Percentiles rank a stretch among this genome's conserved stretches.
Evolutionary conservation across 345 rosid genomes (phyloP).

Genomic region (Syzygium aqueum): DNA sequence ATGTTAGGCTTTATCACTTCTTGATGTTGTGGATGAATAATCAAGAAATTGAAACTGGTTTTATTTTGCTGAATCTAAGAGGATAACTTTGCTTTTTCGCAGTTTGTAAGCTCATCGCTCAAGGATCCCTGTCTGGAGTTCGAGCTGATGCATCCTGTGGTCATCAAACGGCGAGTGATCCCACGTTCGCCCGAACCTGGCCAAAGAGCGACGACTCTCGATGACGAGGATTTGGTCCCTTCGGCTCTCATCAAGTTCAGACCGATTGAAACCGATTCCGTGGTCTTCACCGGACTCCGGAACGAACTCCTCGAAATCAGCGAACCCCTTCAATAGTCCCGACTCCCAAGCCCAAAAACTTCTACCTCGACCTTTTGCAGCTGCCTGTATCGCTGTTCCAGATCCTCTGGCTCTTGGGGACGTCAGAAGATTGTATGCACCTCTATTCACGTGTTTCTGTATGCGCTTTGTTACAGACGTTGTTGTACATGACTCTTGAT

Average conservation of each 20-base stretch:
- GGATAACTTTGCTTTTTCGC: background rate
- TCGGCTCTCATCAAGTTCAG: slow-evolving; percentile 78
- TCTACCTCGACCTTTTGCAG: background rate
- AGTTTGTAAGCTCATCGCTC: slow-evolving; percentile 82
- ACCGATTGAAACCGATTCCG: slow-evolving; percentile 53
- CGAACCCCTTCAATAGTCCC: slow-evolving; percentile 29
- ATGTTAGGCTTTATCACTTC: background rate
- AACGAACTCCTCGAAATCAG: slow-evolving; percentile 57
- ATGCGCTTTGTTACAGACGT: background rate
- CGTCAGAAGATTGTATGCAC: background rate
- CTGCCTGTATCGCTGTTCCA: background rate
- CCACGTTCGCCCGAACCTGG: slow-evolving; percentile 44
- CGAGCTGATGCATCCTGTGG: slow-evolving; percentile 59
- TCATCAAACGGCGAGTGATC: slow-evolving; percentile 57
- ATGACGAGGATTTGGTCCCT: slow-evolving; percentile 81
- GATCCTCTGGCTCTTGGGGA: background rate
- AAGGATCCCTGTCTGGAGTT: slow-evolving; percentile 84
- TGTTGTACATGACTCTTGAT: background rate
- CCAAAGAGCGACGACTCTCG: slow-evolving; percentile 48
- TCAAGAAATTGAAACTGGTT: background rate
- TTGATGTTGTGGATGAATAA: background rate
- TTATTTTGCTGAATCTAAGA: background rate
- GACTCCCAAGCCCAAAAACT: background rate
- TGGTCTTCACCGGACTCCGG: slow-evolving; percentile 64
- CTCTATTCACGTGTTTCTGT: background rate